Percentiles rank a stretch among this genome's conserved stretches.
Evolutionary conservation across 257 asterid genomes (phyloP).

Genomic region (Linaria vulgaris): DNA sequence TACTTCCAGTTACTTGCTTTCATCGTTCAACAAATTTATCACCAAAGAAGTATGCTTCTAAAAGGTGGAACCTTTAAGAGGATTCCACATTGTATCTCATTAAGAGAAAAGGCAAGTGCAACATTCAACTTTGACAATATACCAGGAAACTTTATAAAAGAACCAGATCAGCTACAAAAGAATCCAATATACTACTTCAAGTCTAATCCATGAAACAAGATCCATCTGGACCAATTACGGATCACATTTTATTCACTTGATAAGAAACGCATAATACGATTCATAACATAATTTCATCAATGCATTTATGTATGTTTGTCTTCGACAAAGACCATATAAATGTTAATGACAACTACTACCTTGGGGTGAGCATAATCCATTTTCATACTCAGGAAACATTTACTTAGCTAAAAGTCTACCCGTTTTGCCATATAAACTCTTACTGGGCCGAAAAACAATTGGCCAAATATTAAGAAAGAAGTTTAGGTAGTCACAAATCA

Average conservation of each 20-base stretch:
- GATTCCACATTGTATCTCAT: no score
- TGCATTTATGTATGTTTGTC: background rate
- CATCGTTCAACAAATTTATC: no score
- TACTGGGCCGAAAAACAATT: background rate
- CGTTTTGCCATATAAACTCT: no score
- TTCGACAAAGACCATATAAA: background rate
- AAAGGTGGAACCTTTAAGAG: no score
- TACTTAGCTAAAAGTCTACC: background rate
- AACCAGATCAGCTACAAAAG: background rate
- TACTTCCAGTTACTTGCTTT: no score
- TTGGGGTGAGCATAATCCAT: background rate
- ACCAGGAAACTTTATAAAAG: background rate
- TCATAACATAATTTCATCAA: conserved; percentile 5
- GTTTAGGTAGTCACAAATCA: conserved; percentile 20
- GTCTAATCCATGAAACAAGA: background rate
- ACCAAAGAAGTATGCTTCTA: no score
- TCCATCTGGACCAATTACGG: background rate
- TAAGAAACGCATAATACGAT: no score
- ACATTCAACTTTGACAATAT: background rate
- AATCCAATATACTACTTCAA: background rate
- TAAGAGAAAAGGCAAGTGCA: background rate
- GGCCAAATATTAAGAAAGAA: conserved; percentile 9
- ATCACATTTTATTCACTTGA: background rate
- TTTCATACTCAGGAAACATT: background rate
- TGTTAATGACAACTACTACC: conserved; percentile 6